These are phyloP conservation scores for Kodamaea sp. DNA, from an alignment of 1,139 yeast genomes.

Conservation along the genomic window DNA sequence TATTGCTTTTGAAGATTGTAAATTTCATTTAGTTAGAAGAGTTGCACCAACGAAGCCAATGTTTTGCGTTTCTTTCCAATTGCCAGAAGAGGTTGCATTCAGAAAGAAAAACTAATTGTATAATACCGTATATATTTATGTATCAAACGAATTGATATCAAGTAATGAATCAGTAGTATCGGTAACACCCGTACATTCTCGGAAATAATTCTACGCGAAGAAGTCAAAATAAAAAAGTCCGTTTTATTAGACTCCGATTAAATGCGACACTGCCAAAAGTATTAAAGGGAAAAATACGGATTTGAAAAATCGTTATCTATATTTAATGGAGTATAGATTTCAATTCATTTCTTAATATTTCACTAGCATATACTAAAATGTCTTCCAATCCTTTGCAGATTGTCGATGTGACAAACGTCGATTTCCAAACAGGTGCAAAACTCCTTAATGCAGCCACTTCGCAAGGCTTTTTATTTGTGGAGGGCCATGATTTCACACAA, in stretches of 20 bases:
- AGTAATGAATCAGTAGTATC: neutral
- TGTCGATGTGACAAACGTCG: slow-evolving; percentile 52
- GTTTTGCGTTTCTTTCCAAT: slow-evolving; percentile 79
- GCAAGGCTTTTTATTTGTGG: slow-evolving; percentile 70
- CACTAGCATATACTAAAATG: too few relatives aligned
- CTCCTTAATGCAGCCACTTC: slow-evolving; percentile 62
- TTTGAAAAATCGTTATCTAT: too few relatives aligned
- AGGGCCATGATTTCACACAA: slow-evolving; percentile 64
- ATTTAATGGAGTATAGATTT: too few relatives aligned
- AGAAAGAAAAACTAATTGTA: slow-evolving; percentile 11
- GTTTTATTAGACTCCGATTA: too few relatives aligned
- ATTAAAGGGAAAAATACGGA: too few relatives aligned
- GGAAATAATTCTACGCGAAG: too few relatives aligned
- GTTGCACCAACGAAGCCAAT: slow-evolving; percentile 97
- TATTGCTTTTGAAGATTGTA: slow-evolving; percentile 44
- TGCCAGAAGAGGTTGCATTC: slow-evolving; percentile 80
- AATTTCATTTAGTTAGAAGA: slow-evolving; percentile 80
- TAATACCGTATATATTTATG: neutral
- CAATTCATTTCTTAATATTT: too few relatives aligned
- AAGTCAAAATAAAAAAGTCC: too few relatives aligned
- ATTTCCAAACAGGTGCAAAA: slow-evolving; percentile 43
- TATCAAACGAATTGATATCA: neutral
- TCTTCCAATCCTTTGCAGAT: slow-evolving; percentile 41
- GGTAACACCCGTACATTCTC: too few relatives aligned
- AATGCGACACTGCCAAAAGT: too few relatives aligned